These are phyloP conservation scores for Neurospora sp. DNA, from an alignment of 495 filamentous ascomycete genomes.

Conservation along the genomic window DNA sequence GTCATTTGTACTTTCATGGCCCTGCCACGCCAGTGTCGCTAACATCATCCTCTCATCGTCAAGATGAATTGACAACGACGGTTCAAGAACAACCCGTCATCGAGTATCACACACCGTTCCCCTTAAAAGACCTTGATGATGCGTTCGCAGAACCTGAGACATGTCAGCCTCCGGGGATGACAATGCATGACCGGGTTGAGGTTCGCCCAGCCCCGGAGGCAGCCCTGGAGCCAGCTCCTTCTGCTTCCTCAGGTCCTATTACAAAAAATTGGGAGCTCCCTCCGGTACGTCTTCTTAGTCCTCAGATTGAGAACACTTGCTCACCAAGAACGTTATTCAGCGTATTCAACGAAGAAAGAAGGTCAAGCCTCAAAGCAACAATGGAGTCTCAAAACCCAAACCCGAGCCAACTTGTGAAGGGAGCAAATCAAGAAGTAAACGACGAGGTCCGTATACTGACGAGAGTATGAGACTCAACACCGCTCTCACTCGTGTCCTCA, in stretches of 20 bases:
- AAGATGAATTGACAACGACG: neutral
- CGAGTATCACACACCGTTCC: neutral
- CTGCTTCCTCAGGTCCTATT: neutral
- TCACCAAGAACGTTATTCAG: neutral
- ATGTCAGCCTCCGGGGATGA: neutral
- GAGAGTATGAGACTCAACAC: constrained; percentile 15
- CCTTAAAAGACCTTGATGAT: neutral
- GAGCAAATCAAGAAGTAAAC: constrained; percentile 6
- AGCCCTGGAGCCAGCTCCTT: neutral
- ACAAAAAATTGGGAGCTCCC: constrained; percentile 15
- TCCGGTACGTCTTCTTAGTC: constrained; percentile 1
- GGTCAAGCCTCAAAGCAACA: constrained; percentile 2
- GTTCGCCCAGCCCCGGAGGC: neutral
- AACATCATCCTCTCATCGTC: neutral
- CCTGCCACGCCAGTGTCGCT: neutral
- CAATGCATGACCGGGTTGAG: neutral
- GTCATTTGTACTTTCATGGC: neutral
- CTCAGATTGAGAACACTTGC: neutral
- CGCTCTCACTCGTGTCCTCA: constrained; percentile 16
- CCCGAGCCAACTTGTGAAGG: constrained; percentile 1
- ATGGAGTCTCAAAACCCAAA: constrained; percentile 2
- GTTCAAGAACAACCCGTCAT: neutral
- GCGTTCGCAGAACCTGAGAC: neutral
- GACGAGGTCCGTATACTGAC: constrained; percentile 14
- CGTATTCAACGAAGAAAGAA: constrained; percentile 13